These are phyloP conservation scores for Prunus salicina DNA, from an alignment of 306 rosid species.

Conservation along the genomic window DNA sequence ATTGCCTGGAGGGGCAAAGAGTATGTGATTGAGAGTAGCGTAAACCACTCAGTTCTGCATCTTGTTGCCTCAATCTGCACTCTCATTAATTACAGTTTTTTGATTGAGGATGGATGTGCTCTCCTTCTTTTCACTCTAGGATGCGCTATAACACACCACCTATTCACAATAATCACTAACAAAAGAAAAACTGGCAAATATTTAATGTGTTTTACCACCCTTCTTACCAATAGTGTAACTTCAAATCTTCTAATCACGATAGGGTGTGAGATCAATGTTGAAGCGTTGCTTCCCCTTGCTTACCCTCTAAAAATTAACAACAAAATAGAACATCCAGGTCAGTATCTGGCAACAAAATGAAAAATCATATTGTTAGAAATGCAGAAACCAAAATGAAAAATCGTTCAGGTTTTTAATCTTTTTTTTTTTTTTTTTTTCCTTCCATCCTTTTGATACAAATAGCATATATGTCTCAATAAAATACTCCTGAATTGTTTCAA, in stretches of 20 bases:
- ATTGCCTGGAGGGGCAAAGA: neutral
- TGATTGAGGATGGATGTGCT: neutral
- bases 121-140: neutral
- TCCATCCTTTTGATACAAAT: neutral
- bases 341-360: neutral
- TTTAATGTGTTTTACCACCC: neutral
- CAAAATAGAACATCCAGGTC: constrained; percentile 16
- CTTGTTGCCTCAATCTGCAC: neutral
- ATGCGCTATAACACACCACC: neutral
- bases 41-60: neutral
- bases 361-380: neutral
- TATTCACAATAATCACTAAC: neutral
- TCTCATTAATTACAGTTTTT: neutral
- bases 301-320: constrained; percentile 47
- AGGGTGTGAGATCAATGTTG: constrained; percentile 83
- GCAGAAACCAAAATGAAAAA: neutral
- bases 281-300: constrained; percentile 83
- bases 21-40: neutral
- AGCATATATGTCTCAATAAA: neutral
- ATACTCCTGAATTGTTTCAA: neutral
- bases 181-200: neutral
- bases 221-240: constrained; percentile 30
- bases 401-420: neutral
- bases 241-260: constrained; percentile 42
- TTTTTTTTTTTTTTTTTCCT: neutral